Conservation (phyloP, 2,329 filamentous ascomycete species). For the Alternaria viburni region DNA sequence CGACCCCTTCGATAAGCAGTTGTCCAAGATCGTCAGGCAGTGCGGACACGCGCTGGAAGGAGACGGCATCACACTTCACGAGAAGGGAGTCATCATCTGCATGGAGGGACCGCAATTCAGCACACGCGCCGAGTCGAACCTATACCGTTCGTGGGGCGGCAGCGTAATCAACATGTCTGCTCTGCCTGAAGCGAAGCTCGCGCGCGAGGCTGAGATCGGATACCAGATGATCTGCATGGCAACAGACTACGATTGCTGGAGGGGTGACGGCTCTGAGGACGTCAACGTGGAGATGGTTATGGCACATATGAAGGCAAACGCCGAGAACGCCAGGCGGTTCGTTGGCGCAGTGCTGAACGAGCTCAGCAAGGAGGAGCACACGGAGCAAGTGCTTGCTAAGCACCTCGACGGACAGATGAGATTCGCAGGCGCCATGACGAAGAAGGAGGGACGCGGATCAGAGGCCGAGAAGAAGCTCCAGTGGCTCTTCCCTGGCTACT, state of each 20-base stretch:
- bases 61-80: constrained; percentile 83
- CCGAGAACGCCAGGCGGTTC: constrained; percentile 82
- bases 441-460: constrained; percentile 72
- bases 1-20: constrained; percentile 84
- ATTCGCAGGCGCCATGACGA: constrained; percentile 83
- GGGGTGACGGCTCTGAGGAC: constrained; percentile 71
- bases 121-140: constrained; percentile 90
- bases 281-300: constrained; percentile 98
- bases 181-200: constrained; percentile 93
- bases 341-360: constrained; percentile 88
- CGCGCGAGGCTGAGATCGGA: constrained; percentile 91
- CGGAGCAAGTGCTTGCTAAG: constrained; percentile 76
- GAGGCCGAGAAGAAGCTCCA: constrained; percentile 80
- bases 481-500: constrained; percentile 88
- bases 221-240: constrained; percentile 99
- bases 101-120: constrained; percentile 99
- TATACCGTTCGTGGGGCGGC: constrained; percentile 94
- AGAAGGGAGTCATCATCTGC: constrained; percentile 83
- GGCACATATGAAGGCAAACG: constrained; percentile 93
- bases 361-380: constrained; percentile 77
- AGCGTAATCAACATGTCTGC: constrained; percentile 98
- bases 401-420: constrained; percentile 79
- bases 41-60: constrained; percentile 81
- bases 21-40: constrained; percentile 76
- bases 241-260: constrained; percentile 99